These are phyloP conservation scores for Olyra latifolia DNA, from an alignment of 176 grass and related monocot species.

Conservation along the genomic window DNA sequence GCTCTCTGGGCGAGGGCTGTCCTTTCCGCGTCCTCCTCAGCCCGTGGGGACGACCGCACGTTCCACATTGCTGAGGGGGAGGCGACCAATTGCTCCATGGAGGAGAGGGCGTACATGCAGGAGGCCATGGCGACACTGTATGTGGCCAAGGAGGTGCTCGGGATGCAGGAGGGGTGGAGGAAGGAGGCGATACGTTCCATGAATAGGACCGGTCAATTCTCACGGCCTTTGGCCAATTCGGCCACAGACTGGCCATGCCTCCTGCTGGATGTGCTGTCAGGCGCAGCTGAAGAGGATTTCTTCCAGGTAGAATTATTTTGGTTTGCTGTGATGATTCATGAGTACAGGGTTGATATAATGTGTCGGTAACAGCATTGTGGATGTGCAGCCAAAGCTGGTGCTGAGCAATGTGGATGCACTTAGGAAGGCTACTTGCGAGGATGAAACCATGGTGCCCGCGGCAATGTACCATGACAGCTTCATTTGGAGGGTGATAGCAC, in stretches of 20 bases:
- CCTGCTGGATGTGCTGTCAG: constrained; percentile 75
- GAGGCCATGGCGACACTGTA: constrained; percentile 60
- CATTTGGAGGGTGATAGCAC: constrained; percentile 85
- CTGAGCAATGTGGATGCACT: constrained; percentile 88
- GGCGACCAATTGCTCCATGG: constrained; percentile 57
- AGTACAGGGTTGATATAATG: not conserved
- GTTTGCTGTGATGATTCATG: not conserved
- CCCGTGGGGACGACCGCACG: not conserved
- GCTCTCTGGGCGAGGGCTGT: constrained; percentile 85
- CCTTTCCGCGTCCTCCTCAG: constrained; percentile 24
- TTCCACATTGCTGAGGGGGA: constrained; percentile 39
- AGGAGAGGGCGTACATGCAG: constrained; percentile 76
- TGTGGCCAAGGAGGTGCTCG: constrained; percentile 78
- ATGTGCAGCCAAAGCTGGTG: constrained; percentile 83
- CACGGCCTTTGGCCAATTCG: constrained; percentile 68
- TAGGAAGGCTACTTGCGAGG: constrained; percentile 53
- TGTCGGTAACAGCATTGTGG: not conserved
- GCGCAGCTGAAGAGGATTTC: constrained; percentile 62
- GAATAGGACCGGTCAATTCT: constrained; percentile 62
- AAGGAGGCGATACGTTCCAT: constrained; percentile 59
- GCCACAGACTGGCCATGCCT: constrained; percentile 89
- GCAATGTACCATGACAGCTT: constrained; percentile 87
- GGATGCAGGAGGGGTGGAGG: constrained; percentile 83
- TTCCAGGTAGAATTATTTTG: constrained; percentile 59
- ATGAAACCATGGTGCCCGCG: constrained; percentile 68